A percentile compares a stretch with the other conserved stretches of the same genome.
These are phyloP conservation scores for Dissophora ornata DNA, from an alignment of 192 early-diverging fungal genomes.

Conservation along the genomic window DNA sequence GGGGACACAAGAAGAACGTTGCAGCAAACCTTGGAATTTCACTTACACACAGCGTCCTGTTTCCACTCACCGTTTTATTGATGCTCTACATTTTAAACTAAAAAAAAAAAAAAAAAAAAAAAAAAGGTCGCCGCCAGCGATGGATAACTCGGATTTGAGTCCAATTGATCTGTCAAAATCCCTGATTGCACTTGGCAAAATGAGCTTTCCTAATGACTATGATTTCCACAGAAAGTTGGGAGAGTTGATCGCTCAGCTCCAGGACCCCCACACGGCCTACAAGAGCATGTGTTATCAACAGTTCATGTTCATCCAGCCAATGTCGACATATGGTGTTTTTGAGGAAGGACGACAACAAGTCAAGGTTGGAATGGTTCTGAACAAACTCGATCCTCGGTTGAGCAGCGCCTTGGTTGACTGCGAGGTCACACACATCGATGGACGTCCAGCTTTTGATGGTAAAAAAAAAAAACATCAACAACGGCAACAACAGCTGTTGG, in stretches of 20 bases:
- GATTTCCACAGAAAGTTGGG: conserved; percentile 23
- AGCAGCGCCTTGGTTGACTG: conserved; percentile 28
- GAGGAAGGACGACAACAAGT: conserved; percentile 41
- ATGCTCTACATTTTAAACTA: too few relatives aligned
- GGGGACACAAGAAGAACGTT: too few relatives aligned
- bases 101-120: too few relatives aligned
- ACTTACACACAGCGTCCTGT: too few relatives aligned
- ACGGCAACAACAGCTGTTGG: too few relatives aligned
- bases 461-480: not conserved
- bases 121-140: conserved; percentile 38
- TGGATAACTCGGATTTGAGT: conserved; percentile 42
- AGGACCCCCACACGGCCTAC: conserved; percentile 48
- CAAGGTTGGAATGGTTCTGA: conserved; percentile 34
- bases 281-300: conserved; percentile 52
- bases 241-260: conserved; percentile 15
- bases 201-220: conserved; percentile 36
- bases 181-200: conserved; percentile 15
- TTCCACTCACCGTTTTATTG: too few relatives aligned
- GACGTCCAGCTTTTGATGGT: conserved; percentile 42
- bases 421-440: conserved; percentile 54
- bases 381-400: conserved; percentile 24
- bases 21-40: too few relatives aligned
- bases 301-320: conserved; percentile 44
- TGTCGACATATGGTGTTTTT: conserved; percentile 46
- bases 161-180: conserved; percentile 31